Conservation (phyloP, 345 rosid genomes). For the Sisymbrium irio region DNA sequence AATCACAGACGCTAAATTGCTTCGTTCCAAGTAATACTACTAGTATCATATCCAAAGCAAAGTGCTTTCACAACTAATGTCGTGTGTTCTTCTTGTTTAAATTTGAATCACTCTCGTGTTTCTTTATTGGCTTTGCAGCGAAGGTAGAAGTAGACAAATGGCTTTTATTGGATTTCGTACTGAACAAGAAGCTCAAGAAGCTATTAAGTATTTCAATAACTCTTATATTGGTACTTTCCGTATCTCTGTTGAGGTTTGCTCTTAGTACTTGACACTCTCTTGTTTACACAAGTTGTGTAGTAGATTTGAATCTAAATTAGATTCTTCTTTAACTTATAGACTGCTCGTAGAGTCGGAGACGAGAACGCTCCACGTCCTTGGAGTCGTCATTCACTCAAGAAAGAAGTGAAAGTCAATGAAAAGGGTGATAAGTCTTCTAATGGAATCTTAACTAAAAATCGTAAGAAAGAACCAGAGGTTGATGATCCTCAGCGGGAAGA, state of each 20-base stretch:
- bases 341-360: conserved; percentile 73
- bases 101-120: not conserved
- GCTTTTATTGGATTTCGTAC: conserved; percentile 85
- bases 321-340: conserved; percentile 35
- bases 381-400: conserved; percentile 70
- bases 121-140: conserved; percentile 38
- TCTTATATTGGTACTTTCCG: conserved; percentile 62
- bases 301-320: not conserved
- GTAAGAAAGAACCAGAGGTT: conserved; percentile 30
- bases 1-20: conserved; percentile 69
- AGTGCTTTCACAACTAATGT: not conserved
- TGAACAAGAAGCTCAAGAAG: conserved; percentile 71
- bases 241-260: conserved; percentile 72
- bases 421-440: conserved; percentile 21
- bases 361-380: conserved; percentile 72
- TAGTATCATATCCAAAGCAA: not conserved
- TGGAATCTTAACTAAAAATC: conserved; percentile 23
- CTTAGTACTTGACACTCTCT: not conserved
- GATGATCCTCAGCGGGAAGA: conserved; percentile 57
- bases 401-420: conserved; percentile 37
- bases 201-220: conserved; percentile 69
- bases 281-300: not conserved
- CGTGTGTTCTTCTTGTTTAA: not conserved
- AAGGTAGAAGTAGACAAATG: conserved; percentile 82
- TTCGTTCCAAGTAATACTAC: conserved; percentile 60